Conservation (phyloP, 805 yeast species). For the Suhomyces pyralidae region DNA sequence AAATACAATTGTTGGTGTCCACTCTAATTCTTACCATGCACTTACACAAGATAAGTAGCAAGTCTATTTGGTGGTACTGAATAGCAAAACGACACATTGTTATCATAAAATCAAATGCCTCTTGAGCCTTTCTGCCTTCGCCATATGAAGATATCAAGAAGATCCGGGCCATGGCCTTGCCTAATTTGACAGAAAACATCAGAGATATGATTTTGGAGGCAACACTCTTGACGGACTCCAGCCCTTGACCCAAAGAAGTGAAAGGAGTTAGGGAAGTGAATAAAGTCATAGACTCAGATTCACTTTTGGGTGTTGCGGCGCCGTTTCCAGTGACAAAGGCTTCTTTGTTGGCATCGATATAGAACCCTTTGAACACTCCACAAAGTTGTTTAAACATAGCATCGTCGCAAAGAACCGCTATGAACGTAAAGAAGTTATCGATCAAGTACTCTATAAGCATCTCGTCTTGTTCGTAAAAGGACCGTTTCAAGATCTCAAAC, state of each 20-base stretch:
- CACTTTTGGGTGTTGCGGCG: background rate
- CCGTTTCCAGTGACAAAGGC: background rate
- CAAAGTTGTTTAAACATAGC: conserved; percentile 16
- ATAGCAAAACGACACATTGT: conserved; percentile 36
- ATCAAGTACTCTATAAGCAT: conserved; percentile 29
- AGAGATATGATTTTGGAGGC: conserved; percentile 6
- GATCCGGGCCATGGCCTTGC: conserved; percentile 23
- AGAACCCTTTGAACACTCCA: conserved; percentile 9
- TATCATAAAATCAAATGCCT: conserved; percentile 30
- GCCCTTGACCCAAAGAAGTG: conserved; percentile 9
- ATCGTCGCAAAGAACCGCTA: conserved; percentile 15
- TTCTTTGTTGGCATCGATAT: background rate
- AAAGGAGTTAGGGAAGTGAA: conserved; percentile 24
- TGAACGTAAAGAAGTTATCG: conserved; percentile 23
- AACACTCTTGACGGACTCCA: background rate
- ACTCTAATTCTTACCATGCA: conserved; percentile 54
- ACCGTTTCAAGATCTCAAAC: conserved; percentile 27
- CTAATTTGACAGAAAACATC: conserved; percentile 14
- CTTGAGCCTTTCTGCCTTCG: conserved; percentile 26
- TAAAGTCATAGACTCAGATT: conserved; percentile 11
- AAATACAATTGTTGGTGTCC: conserved; percentile 43
- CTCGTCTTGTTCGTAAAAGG: conserved; percentile 28
- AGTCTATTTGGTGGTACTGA: conserved; percentile 27
- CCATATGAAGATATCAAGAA: conserved; percentile 22
- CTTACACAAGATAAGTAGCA: conserved; percentile 49